Evolutionary conservation across 2,329 filamentous ascomycete genomes (phyloP), one percentile per base, ranked within the genome.

Genomic region (Clathrospora elynae): DNA sequence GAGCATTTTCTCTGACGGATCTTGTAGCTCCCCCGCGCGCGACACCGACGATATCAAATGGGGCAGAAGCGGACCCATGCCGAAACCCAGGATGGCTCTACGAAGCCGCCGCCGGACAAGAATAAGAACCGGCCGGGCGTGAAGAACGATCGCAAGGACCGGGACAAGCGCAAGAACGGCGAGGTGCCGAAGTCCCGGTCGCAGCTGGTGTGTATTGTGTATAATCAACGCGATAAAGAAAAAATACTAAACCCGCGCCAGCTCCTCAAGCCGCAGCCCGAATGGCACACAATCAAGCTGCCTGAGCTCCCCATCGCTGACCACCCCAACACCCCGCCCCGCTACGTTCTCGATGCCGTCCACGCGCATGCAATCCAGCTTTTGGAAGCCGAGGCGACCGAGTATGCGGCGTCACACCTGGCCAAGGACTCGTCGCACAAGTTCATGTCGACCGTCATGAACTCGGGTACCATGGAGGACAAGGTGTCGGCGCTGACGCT

Each of bases 371-470:
- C 90, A 3, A 81, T 83, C 49, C 77, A 79, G 7, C 77, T 97
- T 5, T 75, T 97, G 13, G 85, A 95, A 39, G 78, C 83, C 17
- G 93, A 99, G 65, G 87, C 87, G 49, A 78, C 82, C 26, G 77
- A 82, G 32, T 99, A 96, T 72, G 79, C 79, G 41, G 81, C 83
- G 17, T 85, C 79, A 26, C 78, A 89, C 55, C 75, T 87, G 42
- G 83, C 88, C 5, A 83, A 88, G 35, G 90, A 89, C 17, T 93
- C 92, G 2, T 92, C 91, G 26, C 88, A 95, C 71, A 95, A 91
- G 69, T 99, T 99, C 76, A 85, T 97, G 78, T 89, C 91, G 1
- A 95, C 90, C 12, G 96, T 99, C 68, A 96, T 97, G 88, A 78
- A 90, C 7, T 95, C 91, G 2, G 93, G 93, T 77, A 99, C 95